phyloP scores from a whole-genome alignment of 2,329 filamentous ascomycete species.

The Ilyonectria mors-panacis region DNA sequence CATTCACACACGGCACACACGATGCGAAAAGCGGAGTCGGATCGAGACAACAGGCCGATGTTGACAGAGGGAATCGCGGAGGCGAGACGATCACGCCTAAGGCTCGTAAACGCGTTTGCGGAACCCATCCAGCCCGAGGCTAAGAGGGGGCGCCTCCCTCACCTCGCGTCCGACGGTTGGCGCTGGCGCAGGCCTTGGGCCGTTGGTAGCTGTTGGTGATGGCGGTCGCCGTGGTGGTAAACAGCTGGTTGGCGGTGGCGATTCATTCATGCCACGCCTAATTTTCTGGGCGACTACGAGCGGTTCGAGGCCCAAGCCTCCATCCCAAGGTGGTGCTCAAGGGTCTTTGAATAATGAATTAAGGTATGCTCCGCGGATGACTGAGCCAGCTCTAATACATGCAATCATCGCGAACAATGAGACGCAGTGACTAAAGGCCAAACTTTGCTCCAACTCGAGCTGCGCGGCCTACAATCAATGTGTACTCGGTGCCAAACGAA shows the following conservation, averaged over 20 bases:
- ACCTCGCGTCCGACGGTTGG: constrained; percentile 16
- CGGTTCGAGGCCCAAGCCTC: constrained; percentile 14
- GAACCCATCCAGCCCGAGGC: constrained; percentile 24
- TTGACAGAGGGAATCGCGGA: background rate
- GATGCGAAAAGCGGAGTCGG: background rate
- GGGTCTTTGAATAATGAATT: background rate
- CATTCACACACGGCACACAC: background rate
- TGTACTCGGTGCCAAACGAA: background rate
- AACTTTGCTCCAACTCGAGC: background rate
- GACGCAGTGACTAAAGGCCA: background rate
- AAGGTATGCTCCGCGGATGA: background rate
- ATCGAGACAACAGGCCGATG: background rate
- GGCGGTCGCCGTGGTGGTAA: background rate
- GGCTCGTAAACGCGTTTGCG: constrained; percentile 21
- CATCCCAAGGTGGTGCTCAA: background rate
- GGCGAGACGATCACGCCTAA: background rate
- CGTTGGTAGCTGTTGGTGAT: background rate
- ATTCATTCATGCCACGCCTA: constrained; percentile 13
- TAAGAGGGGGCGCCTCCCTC: constrained; percentile 22
- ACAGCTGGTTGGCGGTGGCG: constrained; percentile 8
- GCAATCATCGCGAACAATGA: background rate
- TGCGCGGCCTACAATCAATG: background rate
- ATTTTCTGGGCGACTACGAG: constrained; percentile 6
- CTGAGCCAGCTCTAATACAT: background rate
- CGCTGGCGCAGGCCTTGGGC: constrained; percentile 7